Conservation (phyloP, 176 grass and related monocot species). For the Triticum turgidum region DNA sequence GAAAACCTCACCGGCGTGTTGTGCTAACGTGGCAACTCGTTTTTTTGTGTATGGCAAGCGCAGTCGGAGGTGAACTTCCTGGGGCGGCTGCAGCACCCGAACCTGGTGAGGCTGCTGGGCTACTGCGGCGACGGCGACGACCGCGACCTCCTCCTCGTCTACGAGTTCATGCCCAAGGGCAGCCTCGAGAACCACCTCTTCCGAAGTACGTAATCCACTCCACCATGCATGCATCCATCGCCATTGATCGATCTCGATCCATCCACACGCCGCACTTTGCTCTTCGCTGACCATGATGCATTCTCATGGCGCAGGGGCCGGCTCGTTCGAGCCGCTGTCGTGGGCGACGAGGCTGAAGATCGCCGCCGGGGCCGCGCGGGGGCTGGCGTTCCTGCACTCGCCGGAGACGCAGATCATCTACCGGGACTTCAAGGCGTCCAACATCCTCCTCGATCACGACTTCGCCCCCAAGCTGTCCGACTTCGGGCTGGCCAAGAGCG, state of each 20-base stretch:
- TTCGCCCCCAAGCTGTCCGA: conserved; percentile 81
- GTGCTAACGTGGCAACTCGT: background rate
- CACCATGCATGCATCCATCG: too few relatives aligned
- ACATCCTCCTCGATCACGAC: conserved; percentile 78
- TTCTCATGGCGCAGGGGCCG: conserved; percentile 4
- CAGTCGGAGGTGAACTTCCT: conserved; percentile 92
- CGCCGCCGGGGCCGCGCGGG: conserved; percentile 59
- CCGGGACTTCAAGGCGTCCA: conserved; percentile 83
- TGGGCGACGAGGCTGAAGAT: conserved; percentile 66
- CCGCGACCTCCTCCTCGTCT: conserved; percentile 81
- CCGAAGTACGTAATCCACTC: conserved; percentile 46
- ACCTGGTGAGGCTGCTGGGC: conserved; percentile 83
- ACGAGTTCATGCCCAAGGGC: conserved; percentile 88
- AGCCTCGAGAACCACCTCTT: conserved; percentile 95
- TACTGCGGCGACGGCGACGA: conserved; percentile 89
- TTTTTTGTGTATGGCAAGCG: background rate
- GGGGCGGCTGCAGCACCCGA: conserved; percentile 79
- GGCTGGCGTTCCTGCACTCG: conserved; percentile 69
- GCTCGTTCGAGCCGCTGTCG: conserved; percentile 28
- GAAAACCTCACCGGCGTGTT: background rate
- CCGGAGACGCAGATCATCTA: conserved; percentile 78
- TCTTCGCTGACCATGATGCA: background rate
- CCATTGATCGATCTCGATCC: background rate
- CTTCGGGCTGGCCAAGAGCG: conserved; percentile 90
- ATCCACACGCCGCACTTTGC: background rate